These are phyloP conservation scores for Physcomitrellopsis africana DNA, from an alignment of 225 moss, liverwort and hornwort genomes.

Conservation along the genomic window DNA sequence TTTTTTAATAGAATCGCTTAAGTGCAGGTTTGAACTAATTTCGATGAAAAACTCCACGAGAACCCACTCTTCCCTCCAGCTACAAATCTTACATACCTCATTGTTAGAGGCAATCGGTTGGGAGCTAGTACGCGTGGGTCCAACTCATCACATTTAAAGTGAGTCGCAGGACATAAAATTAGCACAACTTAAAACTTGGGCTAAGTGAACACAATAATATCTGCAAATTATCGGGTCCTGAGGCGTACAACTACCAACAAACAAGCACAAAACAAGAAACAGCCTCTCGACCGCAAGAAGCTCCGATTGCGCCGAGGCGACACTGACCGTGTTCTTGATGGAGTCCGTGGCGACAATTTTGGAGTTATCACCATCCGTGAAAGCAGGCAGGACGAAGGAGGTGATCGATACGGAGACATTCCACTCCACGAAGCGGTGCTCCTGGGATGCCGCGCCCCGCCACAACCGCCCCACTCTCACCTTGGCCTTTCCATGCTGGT, in stretches of 20 bases:
- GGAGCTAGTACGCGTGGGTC: too few relatives aligned
- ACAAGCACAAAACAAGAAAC: not conserved
- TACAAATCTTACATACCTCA: too few relatives aligned
- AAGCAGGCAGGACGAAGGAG: slow-evolving; percentile 69
- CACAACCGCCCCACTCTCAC: slow-evolving; percentile 85
- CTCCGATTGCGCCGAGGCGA: not conserved
- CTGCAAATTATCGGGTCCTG: not conserved
- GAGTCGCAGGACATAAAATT: not conserved
- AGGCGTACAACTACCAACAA: not conserved
- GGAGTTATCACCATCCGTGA: slow-evolving; percentile 76
- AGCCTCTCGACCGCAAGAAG: not conserved
- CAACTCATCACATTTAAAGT: not conserved
- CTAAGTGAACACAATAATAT: not conserved
- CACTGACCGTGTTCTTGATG: slow-evolving; percentile 92
- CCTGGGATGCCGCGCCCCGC: slow-evolving; percentile 35
- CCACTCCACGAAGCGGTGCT: slow-evolving; percentile 80
- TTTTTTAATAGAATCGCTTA: too few relatives aligned
- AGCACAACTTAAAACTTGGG: not conserved
- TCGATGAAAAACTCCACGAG: too few relatives aligned
- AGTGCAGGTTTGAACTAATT: too few relatives aligned
- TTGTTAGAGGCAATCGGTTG: too few relatives aligned
- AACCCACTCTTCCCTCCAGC: too few relatives aligned
- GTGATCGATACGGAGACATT: slow-evolving; percentile 71
- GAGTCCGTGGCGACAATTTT: slow-evolving; percentile 91
- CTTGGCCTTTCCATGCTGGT: slow-evolving; percentile 92